These are phyloP conservation scores for Amylostereum chailletii DNA, from an alignment of 1,284 basidiomycete genomes.

Conservation along the genomic window DNA sequence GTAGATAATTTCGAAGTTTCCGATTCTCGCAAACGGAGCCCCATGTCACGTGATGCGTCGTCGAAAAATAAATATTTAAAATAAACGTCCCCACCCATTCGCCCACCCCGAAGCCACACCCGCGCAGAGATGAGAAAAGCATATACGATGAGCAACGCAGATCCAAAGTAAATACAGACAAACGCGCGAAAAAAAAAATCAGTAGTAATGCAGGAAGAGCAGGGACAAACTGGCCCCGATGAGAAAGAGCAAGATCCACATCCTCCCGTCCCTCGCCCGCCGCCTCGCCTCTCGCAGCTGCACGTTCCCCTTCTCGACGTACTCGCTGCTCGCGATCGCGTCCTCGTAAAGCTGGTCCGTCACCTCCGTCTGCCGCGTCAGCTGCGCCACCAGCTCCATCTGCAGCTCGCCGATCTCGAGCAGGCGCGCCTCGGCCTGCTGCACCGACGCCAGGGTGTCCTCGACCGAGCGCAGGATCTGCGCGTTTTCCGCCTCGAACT, in stretches of 20 bases:
- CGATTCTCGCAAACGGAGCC: too few relatives aligned
- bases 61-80: too few relatives aligned
- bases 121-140: too few relatives aligned
- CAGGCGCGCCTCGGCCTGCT: slow-evolving; percentile 80
- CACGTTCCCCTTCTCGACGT: slow-evolving; percentile 79
- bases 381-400: slow-evolving; percentile 79
- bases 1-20: too few relatives aligned
- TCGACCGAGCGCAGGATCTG: slow-evolving; percentile 75
- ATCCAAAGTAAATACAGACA: too few relatives aligned
- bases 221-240: slow-evolving; percentile 80
- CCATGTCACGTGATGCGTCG: too few relatives aligned
- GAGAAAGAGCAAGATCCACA: slow-evolving; percentile 81
- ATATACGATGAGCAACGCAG: too few relatives aligned
- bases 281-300: slow-evolving; percentile 80
- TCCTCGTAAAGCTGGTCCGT: slow-evolving; percentile 88
- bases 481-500: slow-evolving; percentile 87
- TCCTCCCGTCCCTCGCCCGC: slow-evolving; percentile 72
- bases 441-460: slow-evolving; percentile 77
- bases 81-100: too few relatives aligned
- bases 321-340: slow-evolving; percentile 74
- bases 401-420: slow-evolving; percentile 88
- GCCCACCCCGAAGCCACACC: too few relatives aligned
- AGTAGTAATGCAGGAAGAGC: slow-evolving; percentile 84
- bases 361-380: slow-evolving; percentile 82
- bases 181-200: slow-evolving; percentile 8